Evolutionary conservation across 345 rosid species (phyloP), one percentile per base, ranked within the genome.

Genomic region (Mallotus nudiflorus): DNA sequence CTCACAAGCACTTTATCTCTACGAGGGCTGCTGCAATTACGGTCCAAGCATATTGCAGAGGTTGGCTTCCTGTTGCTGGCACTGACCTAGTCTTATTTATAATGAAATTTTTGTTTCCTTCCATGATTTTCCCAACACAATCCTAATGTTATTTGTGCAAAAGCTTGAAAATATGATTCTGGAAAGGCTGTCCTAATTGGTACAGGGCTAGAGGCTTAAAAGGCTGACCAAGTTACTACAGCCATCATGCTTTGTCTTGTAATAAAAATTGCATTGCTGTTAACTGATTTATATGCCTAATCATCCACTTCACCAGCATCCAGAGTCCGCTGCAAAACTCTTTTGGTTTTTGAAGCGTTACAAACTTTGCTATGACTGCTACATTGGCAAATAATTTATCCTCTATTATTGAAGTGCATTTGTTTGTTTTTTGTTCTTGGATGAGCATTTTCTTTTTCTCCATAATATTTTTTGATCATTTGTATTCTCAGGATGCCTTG

Each of bases 21-120:
- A 75, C 50, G 20, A 78, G 89, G 60, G 77, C 81, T 77, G 89
- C 90, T 69, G 91, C 92, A 64, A 71, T 82, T 83, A 78, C 79
- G 51, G 74, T 95, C 73, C 99, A 95, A 83, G 87, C 99, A 62
- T 85, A 80, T 77, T 87, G 95, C 80, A 84, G 96, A 89, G 99
- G 99, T 90, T 78, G 42, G 55, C 37, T 37, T 25, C 22, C 61
- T 22, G 33, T 71, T 58, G 60, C 45, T 70, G n/a, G 24, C 56
- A 49, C 55, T 67, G 39, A 5, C 35, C 49, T 44, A 42, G 8
- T 49, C 66, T 48, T 60, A 37, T 35, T 9, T 39, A 65, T 31
- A 35, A 33, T n/a, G 42, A 49, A 65, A 22, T 54, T 46, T 18
- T 24, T 58, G 27, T 69, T 55, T 25, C 31, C 50, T 11, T 58